Evolutionary conservation across 768 basidiomycete genomes (phyloP).

Genomic region (Pleurotus platypus): DNA sequence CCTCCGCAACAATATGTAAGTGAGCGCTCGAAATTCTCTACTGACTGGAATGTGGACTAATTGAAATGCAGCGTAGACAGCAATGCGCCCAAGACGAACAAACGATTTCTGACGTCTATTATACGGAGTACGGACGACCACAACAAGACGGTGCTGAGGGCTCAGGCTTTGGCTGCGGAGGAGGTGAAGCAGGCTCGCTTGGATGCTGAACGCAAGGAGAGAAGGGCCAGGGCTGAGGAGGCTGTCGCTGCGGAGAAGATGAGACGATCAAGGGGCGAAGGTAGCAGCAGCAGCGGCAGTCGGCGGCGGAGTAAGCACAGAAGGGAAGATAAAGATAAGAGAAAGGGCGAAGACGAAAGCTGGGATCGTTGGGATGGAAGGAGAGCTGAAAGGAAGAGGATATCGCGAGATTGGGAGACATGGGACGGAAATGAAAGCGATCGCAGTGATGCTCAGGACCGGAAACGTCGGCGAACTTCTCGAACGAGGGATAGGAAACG

Average conservation of each 20-base stretch:
- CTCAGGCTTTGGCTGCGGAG: slow-evolving; percentile 69
- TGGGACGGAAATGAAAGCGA: slow-evolving; percentile 31
- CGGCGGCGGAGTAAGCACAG: neutral
- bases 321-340: neutral
- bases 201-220: slow-evolving; percentile 61
- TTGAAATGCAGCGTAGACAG: slow-evolving; percentile 49
- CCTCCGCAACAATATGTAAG: slow-evolving; percentile 50
- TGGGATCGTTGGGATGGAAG: slow-evolving; percentile 58
- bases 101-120: slow-evolving; percentile 79
- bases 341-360: slow-evolving; percentile 25
- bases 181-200: slow-evolving; percentile 67
- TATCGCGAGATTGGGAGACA: slow-evolving; percentile 46
- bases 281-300: slow-evolving; percentile 24
- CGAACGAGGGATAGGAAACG: slow-evolving; percentile 18
- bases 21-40: slow-evolving; percentile 7
- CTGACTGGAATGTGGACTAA: neutral
- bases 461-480: slow-evolving; percentile 19
- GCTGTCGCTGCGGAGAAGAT: slow-evolving; percentile 66
- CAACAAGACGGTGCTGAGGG: slow-evolving; percentile 77
- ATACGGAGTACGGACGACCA: slow-evolving; percentile 95
- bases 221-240: slow-evolving; percentile 69
- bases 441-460: slow-evolving; percentile 24
- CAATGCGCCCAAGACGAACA: slow-evolving; percentile 77
- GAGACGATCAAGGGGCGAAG: slow-evolving; percentile 24
- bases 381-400: slow-evolving; percentile 43